Evolutionary conservation across 73 alveolate genomes (phyloP).

Genomic region (Paramecium caudatum): DNA sequence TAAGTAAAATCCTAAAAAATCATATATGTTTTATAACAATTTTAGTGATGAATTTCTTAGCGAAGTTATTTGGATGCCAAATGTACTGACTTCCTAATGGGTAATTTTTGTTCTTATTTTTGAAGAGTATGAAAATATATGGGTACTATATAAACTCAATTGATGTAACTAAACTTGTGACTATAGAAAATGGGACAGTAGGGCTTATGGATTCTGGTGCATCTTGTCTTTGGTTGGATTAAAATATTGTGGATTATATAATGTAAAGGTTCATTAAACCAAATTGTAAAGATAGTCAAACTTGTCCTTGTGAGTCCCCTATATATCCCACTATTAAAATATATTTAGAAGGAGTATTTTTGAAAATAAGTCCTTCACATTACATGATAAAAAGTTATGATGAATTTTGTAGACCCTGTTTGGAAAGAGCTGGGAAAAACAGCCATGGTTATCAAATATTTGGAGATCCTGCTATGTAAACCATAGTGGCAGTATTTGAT

Average conservation of each 20-base stretch:
- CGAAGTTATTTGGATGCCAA: conserved; percentile 36
- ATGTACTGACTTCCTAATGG: not conserved
- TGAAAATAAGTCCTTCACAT: not conserved
- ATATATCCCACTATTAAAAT: not conserved
- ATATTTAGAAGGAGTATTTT: not conserved
- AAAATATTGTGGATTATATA: not conserved
- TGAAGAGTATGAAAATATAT: conserved; percentile 2
- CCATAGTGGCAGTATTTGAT: not conserved
- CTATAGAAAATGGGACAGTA: not conserved
- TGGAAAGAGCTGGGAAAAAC: not conserved
- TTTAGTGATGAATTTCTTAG: not conserved
- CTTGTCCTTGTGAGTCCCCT: conserved; percentile 43
- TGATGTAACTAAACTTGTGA: not conserved
- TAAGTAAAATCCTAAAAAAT: not conserved
- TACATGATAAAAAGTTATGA: not conserved
- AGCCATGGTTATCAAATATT: conserved; percentile 6
- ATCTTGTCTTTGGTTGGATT: conserved; percentile 23
- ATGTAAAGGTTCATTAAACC: not conserved
- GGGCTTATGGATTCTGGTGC: conserved; percentile 29
- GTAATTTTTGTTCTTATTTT: not conserved
- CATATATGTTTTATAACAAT: not conserved
- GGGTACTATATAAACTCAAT: not conserved
- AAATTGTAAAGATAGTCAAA: not conserved
- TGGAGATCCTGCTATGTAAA: conserved; percentile 40
- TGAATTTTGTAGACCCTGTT: not conserved